These are phyloP conservation scores for Podaxis rugospora DNA, from an alignment of 768 basidiomycete genomes.

Conservation along the genomic window DNA sequence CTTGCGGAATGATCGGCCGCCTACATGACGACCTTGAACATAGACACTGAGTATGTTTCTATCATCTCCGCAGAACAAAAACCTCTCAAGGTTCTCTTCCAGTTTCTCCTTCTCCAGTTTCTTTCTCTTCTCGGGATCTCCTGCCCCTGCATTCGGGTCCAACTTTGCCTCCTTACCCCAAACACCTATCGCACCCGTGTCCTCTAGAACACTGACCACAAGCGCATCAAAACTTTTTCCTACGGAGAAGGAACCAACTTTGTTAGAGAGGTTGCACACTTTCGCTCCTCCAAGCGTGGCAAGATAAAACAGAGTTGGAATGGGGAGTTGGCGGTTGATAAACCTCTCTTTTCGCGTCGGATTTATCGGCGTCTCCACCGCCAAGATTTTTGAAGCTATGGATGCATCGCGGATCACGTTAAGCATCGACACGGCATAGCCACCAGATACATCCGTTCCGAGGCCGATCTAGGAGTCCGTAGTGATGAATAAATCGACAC, in stretches of 20 bases:
- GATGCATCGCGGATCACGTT: slow-evolving; percentile 72
- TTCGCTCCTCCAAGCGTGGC: slow-evolving; percentile 90
- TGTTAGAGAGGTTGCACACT: slow-evolving; percentile 66
- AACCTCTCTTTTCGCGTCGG: slow-evolving; percentile 26
- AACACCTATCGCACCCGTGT: slow-evolving; percentile 44
- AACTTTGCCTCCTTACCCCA: slow-evolving; percentile 21
- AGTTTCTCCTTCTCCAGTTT: neutral
- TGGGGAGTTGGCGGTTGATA: slow-evolving; percentile 55
- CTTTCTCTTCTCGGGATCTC: slow-evolving; percentile 31
- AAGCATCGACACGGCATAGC: slow-evolving; percentile 79
- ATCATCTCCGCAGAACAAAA: slow-evolving; percentile 85
- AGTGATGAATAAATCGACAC: neutral
- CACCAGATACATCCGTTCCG: slow-evolving; percentile 91
- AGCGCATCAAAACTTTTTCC: slow-evolving; percentile 94
- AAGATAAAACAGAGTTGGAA: slow-evolving; percentile 79
- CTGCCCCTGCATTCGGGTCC: slow-evolving; percentile 16
- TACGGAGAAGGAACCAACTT: slow-evolving; percentile 68
- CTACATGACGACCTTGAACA: slow-evolving; percentile 77
- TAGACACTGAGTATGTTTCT: slow-evolving; percentile 79
- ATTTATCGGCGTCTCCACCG: slow-evolving; percentile 32
- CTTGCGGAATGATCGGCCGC: slow-evolving; percentile 44
- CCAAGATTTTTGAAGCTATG: slow-evolving; percentile 76
- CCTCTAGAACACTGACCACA: slow-evolving; percentile 53
- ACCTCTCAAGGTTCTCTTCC: slow-evolving; percentile 63
- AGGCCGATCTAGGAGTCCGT: slow-evolving; percentile 65